phyloP scores from a whole-genome alignment of 2,329 filamentous ascomycete species.

The Diaporthe australafricana region DNA sequence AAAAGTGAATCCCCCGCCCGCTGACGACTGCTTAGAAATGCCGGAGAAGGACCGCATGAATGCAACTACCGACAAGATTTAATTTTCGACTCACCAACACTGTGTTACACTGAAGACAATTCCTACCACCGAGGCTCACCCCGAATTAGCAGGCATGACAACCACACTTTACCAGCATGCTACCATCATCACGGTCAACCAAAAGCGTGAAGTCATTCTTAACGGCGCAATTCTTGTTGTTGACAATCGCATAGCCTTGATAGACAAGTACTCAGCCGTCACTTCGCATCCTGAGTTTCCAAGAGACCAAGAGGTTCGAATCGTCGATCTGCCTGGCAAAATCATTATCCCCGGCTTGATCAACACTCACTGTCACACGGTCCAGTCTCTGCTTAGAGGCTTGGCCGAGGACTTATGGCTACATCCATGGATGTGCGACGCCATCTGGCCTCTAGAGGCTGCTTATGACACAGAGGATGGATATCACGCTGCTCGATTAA shows the following conservation, averaged over 20 bases:
- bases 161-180: conserved; percentile 56
- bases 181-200: conserved; percentile 64
- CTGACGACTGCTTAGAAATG: conserved; percentile 16
- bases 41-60: conserved; percentile 12
- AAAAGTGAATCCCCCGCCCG: conserved; percentile 9
- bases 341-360: conserved; percentile 62
- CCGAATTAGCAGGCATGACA: conserved; percentile 15
- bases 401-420: conserved; percentile 61
- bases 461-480: conserved; percentile 53
- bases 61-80: conserved; percentile 13
- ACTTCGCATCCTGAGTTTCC: conserved; percentile 40
- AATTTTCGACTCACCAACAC: conserved; percentile 22
- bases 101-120: conserved; percentile 20
- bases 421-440: conserved; percentile 62
- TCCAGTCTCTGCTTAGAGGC: conserved; percentile 60
- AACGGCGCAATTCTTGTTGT: conserved; percentile 58
- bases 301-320: conserved; percentile 16
- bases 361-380: conserved; percentile 62
- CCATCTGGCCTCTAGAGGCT: conserved; percentile 55
- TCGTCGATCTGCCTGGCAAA: conserved; percentile 50
- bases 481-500: conserved; percentile 59
- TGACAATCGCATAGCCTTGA: conserved; percentile 52
- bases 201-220: conserved; percentile 55
- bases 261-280: conserved; percentile 51
- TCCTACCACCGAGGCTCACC: background rate